phyloP scores from a whole-genome alignment of 768 basidiomycete genomes.

The Mycena rosella region DNA sequence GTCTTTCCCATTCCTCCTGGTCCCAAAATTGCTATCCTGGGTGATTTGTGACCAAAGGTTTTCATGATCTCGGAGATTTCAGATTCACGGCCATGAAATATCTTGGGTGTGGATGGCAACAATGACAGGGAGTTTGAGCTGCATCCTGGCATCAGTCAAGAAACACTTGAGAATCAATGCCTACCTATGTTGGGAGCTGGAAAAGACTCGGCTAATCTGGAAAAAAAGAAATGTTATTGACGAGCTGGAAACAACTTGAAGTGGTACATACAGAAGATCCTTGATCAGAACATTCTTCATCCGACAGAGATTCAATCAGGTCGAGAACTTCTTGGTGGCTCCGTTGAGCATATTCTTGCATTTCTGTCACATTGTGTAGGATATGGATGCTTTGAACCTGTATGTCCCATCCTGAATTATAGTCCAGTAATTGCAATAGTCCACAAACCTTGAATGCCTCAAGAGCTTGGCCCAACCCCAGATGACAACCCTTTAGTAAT shows the following conservation, averaged over 20 bases:
- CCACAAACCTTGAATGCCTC: constrained; percentile 3
- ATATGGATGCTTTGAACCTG: neutral
- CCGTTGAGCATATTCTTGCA: neutral
- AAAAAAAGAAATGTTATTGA: neutral
- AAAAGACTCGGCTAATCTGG: no score
- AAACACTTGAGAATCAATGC: neutral
- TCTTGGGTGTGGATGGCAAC: neutral
- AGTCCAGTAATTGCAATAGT: no score
- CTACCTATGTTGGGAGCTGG: neutral
- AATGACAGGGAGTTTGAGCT: neutral
- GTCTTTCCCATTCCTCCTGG: no score
- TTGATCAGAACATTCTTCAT: neutral
- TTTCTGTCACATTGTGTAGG: neutral
- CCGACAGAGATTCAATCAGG: neutral
- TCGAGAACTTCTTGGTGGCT: neutral
- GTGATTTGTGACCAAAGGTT: no score
- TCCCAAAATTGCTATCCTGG: no score
- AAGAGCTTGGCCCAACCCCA: neutral
- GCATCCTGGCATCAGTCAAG: neutral
- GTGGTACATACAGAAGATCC: neutral
- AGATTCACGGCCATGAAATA: no score
- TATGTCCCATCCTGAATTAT: no score
- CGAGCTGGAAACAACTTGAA: neutral
- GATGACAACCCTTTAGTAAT: neutral
- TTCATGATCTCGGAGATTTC: no score